These are phyloP conservation scores for Cyberlindnera maritima DNA, from an alignment of 805 yeast species.

Conservation along the genomic window DNA sequence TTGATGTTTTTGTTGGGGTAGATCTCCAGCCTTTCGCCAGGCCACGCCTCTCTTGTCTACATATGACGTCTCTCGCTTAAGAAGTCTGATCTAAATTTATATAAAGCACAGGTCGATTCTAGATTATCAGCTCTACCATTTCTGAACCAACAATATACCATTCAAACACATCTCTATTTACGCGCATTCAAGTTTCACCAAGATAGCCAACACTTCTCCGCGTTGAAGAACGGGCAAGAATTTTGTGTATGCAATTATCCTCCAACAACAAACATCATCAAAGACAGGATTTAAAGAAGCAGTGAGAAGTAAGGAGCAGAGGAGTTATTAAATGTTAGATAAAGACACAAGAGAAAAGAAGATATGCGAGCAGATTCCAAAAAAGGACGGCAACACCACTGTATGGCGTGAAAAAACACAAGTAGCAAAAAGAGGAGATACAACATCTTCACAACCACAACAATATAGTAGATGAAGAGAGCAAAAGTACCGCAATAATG, in stretches of 20 bases:
- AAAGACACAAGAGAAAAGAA: neutral
- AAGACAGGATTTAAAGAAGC: neutral
- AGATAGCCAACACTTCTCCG: neutral
- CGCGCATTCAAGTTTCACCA: neutral
- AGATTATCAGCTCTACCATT: neutral
- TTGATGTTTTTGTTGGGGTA: conserved; percentile 5
- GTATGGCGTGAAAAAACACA: neutral
- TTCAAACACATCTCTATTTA: neutral
- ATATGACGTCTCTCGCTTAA: no score
- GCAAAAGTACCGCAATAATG: neutral
- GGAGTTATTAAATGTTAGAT: neutral
- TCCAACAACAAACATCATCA: no score
- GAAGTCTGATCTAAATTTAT: no score
- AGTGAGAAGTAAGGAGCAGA: neutral
- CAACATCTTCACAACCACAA: no score
- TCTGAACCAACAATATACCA: neutral
- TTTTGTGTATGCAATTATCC: no score
- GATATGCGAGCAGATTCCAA: neutral
- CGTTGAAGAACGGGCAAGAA: no score
- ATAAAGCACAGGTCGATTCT: no score
- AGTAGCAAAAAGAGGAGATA: neutral
- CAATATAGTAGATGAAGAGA: neutral
- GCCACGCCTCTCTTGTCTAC: neutral
- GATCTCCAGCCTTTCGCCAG: neutral
- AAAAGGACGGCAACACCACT: no score